A percentile compares a stretch with the other conserved stretches of the same genome.
phyloP scores from a whole-genome alignment of 192 early-diverging fungal species.

The Obelidium mucronatum region DNA sequence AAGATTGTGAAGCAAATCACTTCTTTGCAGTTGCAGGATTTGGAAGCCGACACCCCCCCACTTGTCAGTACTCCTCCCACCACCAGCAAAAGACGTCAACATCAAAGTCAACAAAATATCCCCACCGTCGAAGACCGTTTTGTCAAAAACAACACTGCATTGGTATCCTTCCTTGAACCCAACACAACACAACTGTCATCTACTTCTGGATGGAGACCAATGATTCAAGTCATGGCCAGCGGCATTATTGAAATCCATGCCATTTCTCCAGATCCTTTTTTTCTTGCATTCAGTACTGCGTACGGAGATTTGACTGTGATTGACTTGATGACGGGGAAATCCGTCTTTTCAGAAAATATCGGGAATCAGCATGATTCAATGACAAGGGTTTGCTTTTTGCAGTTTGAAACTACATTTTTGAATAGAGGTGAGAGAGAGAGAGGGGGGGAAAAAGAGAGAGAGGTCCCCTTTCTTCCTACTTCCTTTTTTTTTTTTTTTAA shows the following conservation, averaged over 20 bases:
- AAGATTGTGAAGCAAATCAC: conserved; percentile 6
- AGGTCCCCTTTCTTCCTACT: neutral
- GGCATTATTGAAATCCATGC: conserved; percentile 17
- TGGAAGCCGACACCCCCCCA: conserved; percentile 21
- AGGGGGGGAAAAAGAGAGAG: too few species aligned
- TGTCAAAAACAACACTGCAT: conserved; percentile 14
- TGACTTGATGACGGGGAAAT: neutral
- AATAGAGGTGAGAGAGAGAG: too few species aligned
- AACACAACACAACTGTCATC: neutral
- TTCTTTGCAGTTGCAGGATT: conserved; percentile 22
- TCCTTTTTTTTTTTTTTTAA: too few species aligned
- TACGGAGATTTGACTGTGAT: conserved; percentile 18
- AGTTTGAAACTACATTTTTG: too few species aligned
- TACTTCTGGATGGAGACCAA: neutral
- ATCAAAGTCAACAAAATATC: too few species aligned
- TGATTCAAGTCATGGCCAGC: conserved; percentile 25
- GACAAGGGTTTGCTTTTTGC: neutral
- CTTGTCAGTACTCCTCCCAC: neutral
- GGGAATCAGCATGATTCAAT: neutral
- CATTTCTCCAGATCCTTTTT: neutral
- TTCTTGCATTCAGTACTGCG: conserved; percentile 23
- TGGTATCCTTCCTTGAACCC: conserved; percentile 6
- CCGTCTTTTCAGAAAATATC: neutral
- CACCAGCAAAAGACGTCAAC: neutral
- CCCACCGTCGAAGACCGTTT: neutral